Evolutionary conservation across 495 filamentous ascomycete species (phyloP), one percentile per base, ranked within the genome.

Genomic region (Apodospora peruviana): DNA sequence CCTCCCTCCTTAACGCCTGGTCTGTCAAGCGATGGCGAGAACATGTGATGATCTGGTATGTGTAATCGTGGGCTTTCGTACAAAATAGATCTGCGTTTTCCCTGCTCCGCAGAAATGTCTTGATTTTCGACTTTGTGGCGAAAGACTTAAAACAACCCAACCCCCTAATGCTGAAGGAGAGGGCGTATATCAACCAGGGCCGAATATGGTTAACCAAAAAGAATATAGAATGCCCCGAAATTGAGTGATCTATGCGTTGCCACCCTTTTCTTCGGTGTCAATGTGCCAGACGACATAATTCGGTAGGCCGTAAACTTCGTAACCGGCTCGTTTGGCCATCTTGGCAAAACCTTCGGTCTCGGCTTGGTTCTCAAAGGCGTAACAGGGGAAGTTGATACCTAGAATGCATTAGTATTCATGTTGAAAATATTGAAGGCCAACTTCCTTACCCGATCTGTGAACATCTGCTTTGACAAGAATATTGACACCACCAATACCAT

Each of bases 281-380:
- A 96, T 89, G 66, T 98, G 93, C 93, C 93, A 98, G 40, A 98
- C 90, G 39, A 98, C 82, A 65, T 98, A 98, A 69, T 98, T 98
- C 48, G 93, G 94, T 43, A 98, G 75, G 27, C 93, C 93, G 48
- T 85, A 76, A 29, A 98, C 93, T 60, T 88, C 76, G 68, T 96
- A 97, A 37, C 91, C 91, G 29, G 93, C 93, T 53, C 91, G 80
- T 75, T 96, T 97, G 50, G 93, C 93, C 93, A 98, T 98, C 65
- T 88, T 91, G 38, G 93, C 93, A 60, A 98, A 98, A 4, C 93
- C 93, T 67, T 98, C 93, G 4, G 93, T 98, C 69, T 98, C 93
- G 52, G 93, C 93, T 72, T 98, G 93, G 68, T 98, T 97, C 70
- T 98, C 94, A 67, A 98, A 98, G 14, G 93, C 80, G 63, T 98